A percentile compares a stretch with the other conserved stretches of the same genome.
These are phyloP conservation scores for Pterula multifida DNA, from an alignment of 1,284 basidiomycete species.

Conservation along the genomic window DNA sequence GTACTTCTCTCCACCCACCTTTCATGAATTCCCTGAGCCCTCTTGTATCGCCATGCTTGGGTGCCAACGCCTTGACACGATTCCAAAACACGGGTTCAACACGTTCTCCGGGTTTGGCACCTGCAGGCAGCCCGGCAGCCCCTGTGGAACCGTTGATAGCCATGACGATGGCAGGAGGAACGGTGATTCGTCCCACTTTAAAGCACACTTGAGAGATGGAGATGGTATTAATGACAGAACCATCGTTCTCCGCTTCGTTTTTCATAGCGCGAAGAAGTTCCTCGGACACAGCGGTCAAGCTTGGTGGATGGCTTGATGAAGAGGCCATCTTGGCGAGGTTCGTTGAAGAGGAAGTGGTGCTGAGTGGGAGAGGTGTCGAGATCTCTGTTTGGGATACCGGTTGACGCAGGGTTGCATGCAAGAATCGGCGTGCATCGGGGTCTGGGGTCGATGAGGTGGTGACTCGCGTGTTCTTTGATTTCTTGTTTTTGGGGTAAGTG, in stretches of 20 bases:
- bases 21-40: neutral
- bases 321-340: neutral
- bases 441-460: neutral
- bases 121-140: neutral
- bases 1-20: conserved; percentile 3
- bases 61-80: neutral
- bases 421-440: neutral
- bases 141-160: conserved; percentile 22
- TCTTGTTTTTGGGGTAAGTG: conserved; percentile 35
- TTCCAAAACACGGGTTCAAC: neutral
- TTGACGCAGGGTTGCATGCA: neutral
- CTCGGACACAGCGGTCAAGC: neutral
- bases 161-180: conserved; percentile 36
- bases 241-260: neutral
- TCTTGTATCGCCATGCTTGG: neutral
- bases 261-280: neutral
- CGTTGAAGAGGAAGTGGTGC: neutral
- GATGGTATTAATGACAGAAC: conserved; percentile 13
- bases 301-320: neutral
- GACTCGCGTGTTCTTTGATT: neutral
- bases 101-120: neutral
- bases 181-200: conserved; percentile 48
- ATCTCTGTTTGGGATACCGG: neutral
- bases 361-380: neutral
- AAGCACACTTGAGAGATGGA: conserved; percentile 40